Conservation (phyloP, 306 rosid species). For the Begonia masoniana region DNA sequence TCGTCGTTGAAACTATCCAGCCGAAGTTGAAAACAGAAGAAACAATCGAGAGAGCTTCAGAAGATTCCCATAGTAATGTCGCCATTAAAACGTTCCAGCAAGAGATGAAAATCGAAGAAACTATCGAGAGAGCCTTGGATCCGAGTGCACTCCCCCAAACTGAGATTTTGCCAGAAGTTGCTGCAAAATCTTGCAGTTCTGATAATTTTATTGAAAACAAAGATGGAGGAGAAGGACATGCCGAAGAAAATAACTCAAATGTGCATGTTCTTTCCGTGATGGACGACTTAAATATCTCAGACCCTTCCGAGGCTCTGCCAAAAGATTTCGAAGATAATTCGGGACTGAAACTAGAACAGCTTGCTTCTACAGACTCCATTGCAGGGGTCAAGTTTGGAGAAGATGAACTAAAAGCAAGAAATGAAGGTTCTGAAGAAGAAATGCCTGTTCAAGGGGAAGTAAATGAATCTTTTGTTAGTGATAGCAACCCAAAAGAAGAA, state of each 20-base stretch:
- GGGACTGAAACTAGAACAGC: conserved; percentile 14
- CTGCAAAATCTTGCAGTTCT: conserved; percentile 17
- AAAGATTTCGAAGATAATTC: conserved; percentile 26
- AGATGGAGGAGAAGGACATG: conserved; percentile 9
- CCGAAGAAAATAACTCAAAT: conserved; percentile 21
- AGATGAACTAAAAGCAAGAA: conserved; percentile 7
- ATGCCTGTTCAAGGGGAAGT: no score
- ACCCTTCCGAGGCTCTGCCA: conserved; percentile 22
- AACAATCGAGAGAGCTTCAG: conserved; percentile 13
- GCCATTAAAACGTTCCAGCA: no score
- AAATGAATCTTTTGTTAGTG: no score
- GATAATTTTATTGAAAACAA: conserved; percentile 16
- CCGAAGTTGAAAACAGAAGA: conserved; percentile 19
- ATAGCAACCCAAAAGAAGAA: no score
- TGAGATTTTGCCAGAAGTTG: conserved; percentile 20
- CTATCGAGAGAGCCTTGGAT: neutral
- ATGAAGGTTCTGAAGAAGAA: no score
- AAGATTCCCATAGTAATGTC: no score
- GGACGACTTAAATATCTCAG: conserved; percentile 16
- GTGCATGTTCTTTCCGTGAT: conserved; percentile 21
- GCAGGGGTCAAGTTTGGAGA: conserved; percentile 13
- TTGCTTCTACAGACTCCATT: conserved; percentile 7
- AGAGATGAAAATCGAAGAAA: no score
- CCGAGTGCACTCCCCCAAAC: conserved; percentile 13
- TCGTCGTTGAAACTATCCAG: conserved; percentile 19